Evolutionary conservation across 2,329 filamentous ascomycete genomes (phyloP), one percentile per base, ranked within the genome.

Genomic region (Didymellaceae sp.): DNA sequence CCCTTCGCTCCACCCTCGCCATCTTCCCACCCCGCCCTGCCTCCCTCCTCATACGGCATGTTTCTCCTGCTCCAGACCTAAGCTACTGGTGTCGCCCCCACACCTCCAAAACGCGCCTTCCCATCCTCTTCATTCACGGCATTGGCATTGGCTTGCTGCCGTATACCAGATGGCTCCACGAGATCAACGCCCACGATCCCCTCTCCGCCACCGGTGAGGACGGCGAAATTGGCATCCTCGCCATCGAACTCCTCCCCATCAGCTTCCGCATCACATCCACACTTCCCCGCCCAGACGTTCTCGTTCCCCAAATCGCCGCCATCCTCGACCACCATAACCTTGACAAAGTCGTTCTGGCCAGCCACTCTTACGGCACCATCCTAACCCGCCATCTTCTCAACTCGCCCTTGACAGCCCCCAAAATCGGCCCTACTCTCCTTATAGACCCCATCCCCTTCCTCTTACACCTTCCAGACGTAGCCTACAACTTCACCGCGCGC

Each of bases 81-180:
- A 80, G 80, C 54, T 90, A 90, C 74, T 90, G 86, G 84, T 77
- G 86, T 60, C 80, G 82, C 2, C 83, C 83, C 5, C 86, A 89
- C 63, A 83, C 78, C 0, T 85, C 83, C 1, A 78, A 78, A 42
- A 81, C 76, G 1, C 76, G 77, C 32, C 71, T 82, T 0, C 87
- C 87, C 0, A 71, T 90, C 6, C 70, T 90, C 4, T 89, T 89
- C 70, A 77, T 89, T 38, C 87, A 90, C 59, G 87, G 87, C 13
- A 88, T 89, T 39, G 86, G 87, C 32, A 78, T 90, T 49, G 87
- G 87, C 0, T 77, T 90, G 2, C 82, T 82, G 64, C 81, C 85
- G 0, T 88, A 89, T 59, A 74, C 79, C 10, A 67, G 73, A 13
- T 87, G 87, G 61, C 72, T 90, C 1, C 66, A 71, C 25, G 78